Base-by-base conservation (phyloP, 305 asterid genomes). In the Galium porrigens region DNA sequence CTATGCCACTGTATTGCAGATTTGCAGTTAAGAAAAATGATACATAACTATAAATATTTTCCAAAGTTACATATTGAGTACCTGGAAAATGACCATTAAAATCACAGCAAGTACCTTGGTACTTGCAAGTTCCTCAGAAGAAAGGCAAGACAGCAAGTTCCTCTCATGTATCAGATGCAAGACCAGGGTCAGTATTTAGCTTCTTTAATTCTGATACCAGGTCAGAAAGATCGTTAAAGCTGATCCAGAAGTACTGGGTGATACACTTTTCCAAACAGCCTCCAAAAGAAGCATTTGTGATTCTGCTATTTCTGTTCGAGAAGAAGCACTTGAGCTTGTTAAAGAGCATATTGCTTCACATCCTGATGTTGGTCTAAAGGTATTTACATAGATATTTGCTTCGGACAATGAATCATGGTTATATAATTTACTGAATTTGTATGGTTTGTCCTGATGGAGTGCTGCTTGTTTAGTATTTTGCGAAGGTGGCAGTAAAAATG, bases 341-440 rank as follows among this genome's bases (percentile, higher is more conserved):
- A 97, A 97, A 65, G 86, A 95, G 73, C 94, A 94, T 82, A 90
- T 94, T 84, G 97, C 99, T 73, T 87, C 99, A 17, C 92, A 94
- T 74, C 97, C 99, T 74, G 95, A 87, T 78, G 99, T 94, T 86
- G 99, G 97, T 71, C 77, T 90, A 55, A 90, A 86, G 99, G 99
- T 94, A 89, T 70, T 68, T 49, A 37, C 60, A 70, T 63, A 66
- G 29, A 27, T 27, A n/a, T n/a, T n/a, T n/a, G n/a, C n/a, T n/a
- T n/a, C n/a, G n/a, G n/a, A n/a, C n/a, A n/a, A n/a, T n/a, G n/a
- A n/a, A n/a, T 39, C 56, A 20, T 15, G 39, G 9, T 42, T 14
- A 48, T 58, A 48, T 7, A 15, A 4, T 14, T 9, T 57, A 32
- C 22, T 15, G 33, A 42, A 37, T 81, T 76, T 46, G 34, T 62